These are phyloP conservation scores for Lentinula sp. DNA, from an alignment of 768 basidiomycete species.

Conservation along the genomic window DNA sequence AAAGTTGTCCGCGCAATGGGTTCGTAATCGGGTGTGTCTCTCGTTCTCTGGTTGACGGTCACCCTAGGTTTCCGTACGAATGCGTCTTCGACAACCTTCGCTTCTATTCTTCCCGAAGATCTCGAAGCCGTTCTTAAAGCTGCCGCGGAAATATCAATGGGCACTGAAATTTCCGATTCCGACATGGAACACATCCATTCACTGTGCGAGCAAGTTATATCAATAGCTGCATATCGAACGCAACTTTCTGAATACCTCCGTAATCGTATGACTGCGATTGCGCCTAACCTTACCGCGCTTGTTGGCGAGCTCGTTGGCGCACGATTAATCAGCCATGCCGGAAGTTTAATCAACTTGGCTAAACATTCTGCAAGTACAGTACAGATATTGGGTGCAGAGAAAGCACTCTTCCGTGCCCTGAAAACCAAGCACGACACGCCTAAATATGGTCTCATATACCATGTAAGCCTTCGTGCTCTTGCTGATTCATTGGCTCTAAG, in stretches of 20 bases:
- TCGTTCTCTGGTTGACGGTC: neutral
- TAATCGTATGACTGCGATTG: slow-evolving; percentile 97
- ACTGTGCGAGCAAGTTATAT: slow-evolving; percentile 96
- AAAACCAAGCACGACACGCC: slow-evolving; percentile 99
- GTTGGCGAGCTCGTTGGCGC: slow-evolving; percentile 92
- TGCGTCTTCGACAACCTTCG: slow-evolving; percentile 79
- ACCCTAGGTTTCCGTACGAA: slow-evolving; percentile 87
- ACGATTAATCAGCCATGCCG: slow-evolving; percentile 90
- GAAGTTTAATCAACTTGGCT: slow-evolving; percentile 91
- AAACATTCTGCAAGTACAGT: slow-evolving; percentile 99
- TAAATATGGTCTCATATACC: slow-evolving; percentile 99
- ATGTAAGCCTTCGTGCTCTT: slow-evolving; percentile 44
- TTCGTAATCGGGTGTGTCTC: slow-evolving; percentile 22
- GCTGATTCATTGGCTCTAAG: slow-evolving; percentile 6
- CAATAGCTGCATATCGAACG: slow-evolving; percentile 89
- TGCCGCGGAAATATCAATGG: slow-evolving; percentile 98
- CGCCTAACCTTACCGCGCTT: slow-evolving; percentile 91
- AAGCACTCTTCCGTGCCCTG: slow-evolving; percentile 93
- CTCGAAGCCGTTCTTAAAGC: slow-evolving; percentile 92
- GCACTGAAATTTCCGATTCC: slow-evolving; percentile 96
- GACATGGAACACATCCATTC: slow-evolving; percentile 97
- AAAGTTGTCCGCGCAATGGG: slow-evolving; percentile 92
- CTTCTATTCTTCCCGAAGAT: slow-evolving; percentile 91
- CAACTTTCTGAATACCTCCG: slow-evolving; percentile 95
- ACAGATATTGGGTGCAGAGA: slow-evolving; percentile 97